A percentile compares a stretch with the other conserved stretches of the same genome.
phyloP scores from a whole-genome alignment of 352 stramenopile genomes.

The Peronospora destructor region DNA sequence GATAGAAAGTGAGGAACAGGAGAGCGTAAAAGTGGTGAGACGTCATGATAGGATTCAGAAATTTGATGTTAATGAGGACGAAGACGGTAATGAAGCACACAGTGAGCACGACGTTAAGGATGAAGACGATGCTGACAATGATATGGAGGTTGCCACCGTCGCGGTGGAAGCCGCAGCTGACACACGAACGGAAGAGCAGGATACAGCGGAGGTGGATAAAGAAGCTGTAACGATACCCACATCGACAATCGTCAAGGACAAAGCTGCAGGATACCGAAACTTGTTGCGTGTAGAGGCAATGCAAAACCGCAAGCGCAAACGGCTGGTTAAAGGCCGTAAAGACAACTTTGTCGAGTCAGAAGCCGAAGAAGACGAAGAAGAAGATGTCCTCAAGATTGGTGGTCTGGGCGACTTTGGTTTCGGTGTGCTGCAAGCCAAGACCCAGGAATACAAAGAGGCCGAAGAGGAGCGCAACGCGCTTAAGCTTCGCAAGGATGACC shows the following conservation, averaged over 20 bases:
- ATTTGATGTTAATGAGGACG: constrained; percentile 33
- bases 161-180: constrained; percentile 11
- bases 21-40: constrained; percentile 25
- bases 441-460: constrained; percentile 64
- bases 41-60: constrained; percentile 38
- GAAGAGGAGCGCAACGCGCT: constrained; percentile 73
- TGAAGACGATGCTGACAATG: constrained; percentile 21
- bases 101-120: constrained; percentile 49
- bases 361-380: constrained; percentile 82
- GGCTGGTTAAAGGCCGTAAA: constrained; percentile 36
- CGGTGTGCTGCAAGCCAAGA: constrained; percentile 58
- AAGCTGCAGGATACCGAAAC: constrained; percentile 57
- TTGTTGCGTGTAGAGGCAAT: constrained; percentile 54
- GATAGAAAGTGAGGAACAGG: constrained; percentile 8
- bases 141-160: constrained; percentile 15
- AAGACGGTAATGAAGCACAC: constrained; percentile 58
- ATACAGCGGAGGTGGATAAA: constrained; percentile 3
- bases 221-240: constrained; percentile 9
- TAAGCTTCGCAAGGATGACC: constrained; percentile 67
- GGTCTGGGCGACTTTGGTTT: constrained; percentile 83
- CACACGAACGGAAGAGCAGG: constrained; percentile 5
- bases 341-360: constrained; percentile 74
- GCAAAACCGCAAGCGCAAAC: constrained; percentile 50
- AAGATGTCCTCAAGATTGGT: constrained; percentile 76
- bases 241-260: constrained; percentile 32